Evolutionary conservation across 345 rosid genomes (phyloP), one percentile per base, ranked within the genome.

Genomic region (Arabis alpina): DNA sequence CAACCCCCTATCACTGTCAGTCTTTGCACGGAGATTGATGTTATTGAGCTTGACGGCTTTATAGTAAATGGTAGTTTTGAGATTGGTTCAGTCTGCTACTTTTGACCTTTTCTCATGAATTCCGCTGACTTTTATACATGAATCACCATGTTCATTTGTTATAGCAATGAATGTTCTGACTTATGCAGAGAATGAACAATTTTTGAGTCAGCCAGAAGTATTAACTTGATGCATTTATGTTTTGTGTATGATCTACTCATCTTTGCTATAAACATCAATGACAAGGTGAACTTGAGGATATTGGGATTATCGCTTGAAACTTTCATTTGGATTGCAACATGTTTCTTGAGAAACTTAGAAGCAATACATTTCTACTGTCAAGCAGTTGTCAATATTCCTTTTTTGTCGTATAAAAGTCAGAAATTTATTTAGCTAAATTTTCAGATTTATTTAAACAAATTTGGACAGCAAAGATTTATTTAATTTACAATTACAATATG

Each of bases 51-150:
- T 42, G 45, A 51, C 12, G 15, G 54, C 54, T 61, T 19, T 16
- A 10, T 25, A 71, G 68, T 61, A 54, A 51, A 51, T 32, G 68
- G 54, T 70, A 51, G 60, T 61, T 51, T 16, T 41, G 60, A 50
- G 53, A 60, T 10, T 15, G 34, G 8, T 70, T 40, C 24, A 7
- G 58, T 41, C 45, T 48, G 8, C 15, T 39, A 69, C 15, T 27
- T n/a, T 50, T 0, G 45, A 14, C 66, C 5, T 47, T 14, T 47
- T 37, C 14, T 25, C 14, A 6, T n/a, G 47, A 8, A 6, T 49
- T 49, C 54, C 5, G n/a, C 54, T 1, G 5, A 10, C 47, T 6
- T 19, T 49, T 43, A 43, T 6, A 15, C 27, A 1, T 12, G 59
- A 14, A 54, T 54, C 41, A 9, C 59, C 24, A 8, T 3, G 34